Evolutionary conservation across 2,329 filamentous ascomycete genomes (phyloP), one percentile per base, ranked within the genome.

Genomic region (Knoxdaviesia proteae): DNA sequence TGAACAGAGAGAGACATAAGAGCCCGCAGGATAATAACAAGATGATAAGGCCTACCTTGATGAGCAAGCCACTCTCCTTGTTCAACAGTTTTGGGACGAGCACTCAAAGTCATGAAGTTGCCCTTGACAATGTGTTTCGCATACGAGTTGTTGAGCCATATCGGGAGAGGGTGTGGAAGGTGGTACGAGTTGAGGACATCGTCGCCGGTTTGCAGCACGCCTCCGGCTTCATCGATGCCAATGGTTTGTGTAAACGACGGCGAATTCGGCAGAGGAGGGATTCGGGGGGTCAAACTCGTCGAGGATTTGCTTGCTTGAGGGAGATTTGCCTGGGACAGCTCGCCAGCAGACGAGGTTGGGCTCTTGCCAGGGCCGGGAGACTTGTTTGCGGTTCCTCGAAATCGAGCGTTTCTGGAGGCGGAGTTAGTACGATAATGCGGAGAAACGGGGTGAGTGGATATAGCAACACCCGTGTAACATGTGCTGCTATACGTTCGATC

Each of bases 61-160:
- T 94, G 84, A 48, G 87, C 87, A 51, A 94, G 71, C 88, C 88
- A 96, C 61, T 96, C 88, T 50, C 84, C 88, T 56, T 84, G 77
- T 54, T 94, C 88, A 39, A 94, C 83, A 44, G 90, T 87, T 64
- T 88, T 87, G 29, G 88, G 88, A 55, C 87, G 80, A 41, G 86
- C 84, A 53, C 87, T 92, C 46, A 96, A 63, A 7, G 88, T 94
- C 79, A 94, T 84, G 57, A 96, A 94, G 64, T 94, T 96, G 46
- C 88, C 88, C 65, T 88, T 93, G 54, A 94, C 87, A 49, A 94
- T 93, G 54, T 93, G 77, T 56, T 80, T 82, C 43, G 81, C 78
- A 56, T 83, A 80, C 47, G 74, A 64, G 44, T 79, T 70, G 53
- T 82, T 79, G 53, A 86, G 74, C 75, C 82, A 86, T 47, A 83